Conservation (phyloP, 208 protist species). For the Borovskyia barvae region DNA sequence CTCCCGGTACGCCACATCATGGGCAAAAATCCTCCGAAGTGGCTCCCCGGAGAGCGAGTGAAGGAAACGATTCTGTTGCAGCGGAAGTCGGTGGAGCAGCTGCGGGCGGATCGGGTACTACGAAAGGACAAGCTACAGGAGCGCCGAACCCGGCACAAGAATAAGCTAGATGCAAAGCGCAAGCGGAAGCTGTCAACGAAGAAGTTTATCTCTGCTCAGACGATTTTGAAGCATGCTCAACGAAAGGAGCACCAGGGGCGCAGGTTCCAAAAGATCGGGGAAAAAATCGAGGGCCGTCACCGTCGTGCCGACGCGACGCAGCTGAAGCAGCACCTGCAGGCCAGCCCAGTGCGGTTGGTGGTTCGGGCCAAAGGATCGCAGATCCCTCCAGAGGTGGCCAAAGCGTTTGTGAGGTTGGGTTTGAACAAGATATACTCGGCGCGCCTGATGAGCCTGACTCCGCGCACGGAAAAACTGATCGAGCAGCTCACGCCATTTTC, state of each 20-base stretch:
- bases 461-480: constrained; percentile 58
- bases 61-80: constrained; percentile 91
- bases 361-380: constrained; percentile 81
- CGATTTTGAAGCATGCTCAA: constrained; percentile 81
- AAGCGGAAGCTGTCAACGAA: constrained; percentile 79
- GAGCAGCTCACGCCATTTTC: constrained; percentile 80
- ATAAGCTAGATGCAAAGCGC: constrained; percentile 84
- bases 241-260: constrained; percentile 67
- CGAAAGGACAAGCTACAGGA: constrained; percentile 81
- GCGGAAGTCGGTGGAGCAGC: constrained; percentile 89
- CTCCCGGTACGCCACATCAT: constrained; percentile 36
- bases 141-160: constrained; percentile 69
- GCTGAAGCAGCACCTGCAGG: constrained; percentile 38
- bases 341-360: constrained; percentile 58
- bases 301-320: constrained; percentile 27
- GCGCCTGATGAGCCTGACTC: constrained; percentile 57
- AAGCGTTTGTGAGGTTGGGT: constrained; percentile 59
- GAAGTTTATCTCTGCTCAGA: constrained; percentile 88
- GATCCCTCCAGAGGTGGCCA: constrained; percentile 72
- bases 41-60: constrained; percentile 88
- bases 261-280: constrained; percentile 80
- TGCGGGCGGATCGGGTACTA: constrained; percentile 80
- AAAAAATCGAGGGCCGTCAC: constrained; percentile 55
- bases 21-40: constrained; percentile 88
- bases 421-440: constrained; percentile 80